Conservation (phyloP, 768 basidiomycete species). For the Udeniomyces megalosporus region DNA sequence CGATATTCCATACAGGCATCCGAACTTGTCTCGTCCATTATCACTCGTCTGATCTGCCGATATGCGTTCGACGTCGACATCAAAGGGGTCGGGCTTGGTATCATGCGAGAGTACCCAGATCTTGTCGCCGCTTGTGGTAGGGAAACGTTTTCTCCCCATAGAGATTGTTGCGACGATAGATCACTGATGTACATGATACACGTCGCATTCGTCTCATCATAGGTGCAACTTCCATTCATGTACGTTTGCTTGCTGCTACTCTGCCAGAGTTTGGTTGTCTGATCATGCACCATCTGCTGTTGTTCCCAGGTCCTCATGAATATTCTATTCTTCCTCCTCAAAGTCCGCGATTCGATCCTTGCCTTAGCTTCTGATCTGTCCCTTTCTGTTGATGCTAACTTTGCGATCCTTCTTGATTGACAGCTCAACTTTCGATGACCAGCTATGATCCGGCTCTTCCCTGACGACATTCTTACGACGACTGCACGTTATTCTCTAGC, state of each 20-base stretch:
- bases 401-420: no score
- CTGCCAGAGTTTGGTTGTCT: slow-evolving; percentile 3
- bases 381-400: no score
- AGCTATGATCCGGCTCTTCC: no score
- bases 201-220: neutral
- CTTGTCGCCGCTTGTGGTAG: slow-evolving; percentile 18
- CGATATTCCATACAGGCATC: slow-evolving; percentile 22
- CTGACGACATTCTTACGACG: no score
- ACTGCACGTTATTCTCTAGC: no score
- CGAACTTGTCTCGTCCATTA: slow-evolving; percentile 30
- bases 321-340: slow-evolving; percentile 31
- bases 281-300: no score
- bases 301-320: slow-evolving; percentile 32
- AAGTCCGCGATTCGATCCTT: no score
- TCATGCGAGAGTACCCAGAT: slow-evolving; percentile 32
- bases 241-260: slow-evolving; percentile 7
- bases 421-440: no score
- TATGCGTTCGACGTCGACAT: slow-evolving; percentile 30
- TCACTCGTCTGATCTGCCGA: slow-evolving; percentile 28
- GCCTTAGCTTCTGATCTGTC: no score
- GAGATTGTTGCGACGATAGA: no score
- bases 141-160: neutral
- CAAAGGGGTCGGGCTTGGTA: slow-evolving; percentile 29
- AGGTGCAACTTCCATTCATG: neutral
- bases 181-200: neutral